Evolutionary conservation across 2,329 filamentous ascomycete genomes (phyloP), one percentile per base, ranked within the genome.

Genomic region (Monosporascus ibericus): DNA sequence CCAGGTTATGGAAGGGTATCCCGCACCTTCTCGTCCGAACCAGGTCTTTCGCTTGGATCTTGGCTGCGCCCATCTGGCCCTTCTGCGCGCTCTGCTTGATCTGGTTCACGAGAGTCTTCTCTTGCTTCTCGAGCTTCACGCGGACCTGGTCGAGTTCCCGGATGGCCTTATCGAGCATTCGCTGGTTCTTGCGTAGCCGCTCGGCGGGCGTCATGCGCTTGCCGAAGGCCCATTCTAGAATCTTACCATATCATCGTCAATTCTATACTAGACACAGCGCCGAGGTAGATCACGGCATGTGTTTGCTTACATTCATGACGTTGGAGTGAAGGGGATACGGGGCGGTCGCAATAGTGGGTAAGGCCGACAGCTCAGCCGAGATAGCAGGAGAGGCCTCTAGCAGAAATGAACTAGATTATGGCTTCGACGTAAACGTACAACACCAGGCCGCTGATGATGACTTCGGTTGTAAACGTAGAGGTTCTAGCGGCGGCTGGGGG

Each of bases 11-110:
- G 30, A 34, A 34, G 5, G 9, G 9, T 14, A 34, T 34, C 9
- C 30, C 68, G 52, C 69, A 89, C 84, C 87, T 82, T 72, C 94
- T 82, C 56, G 94, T 97, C 60, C 94, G 82, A 42, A 99, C 94
- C 49, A 99, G 73, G 70, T 99, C 94, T 72, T 97, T 97, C 44
- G 94, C 94, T 71, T 99, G 94, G 68, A 99, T 96, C 76, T 96
- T 95, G 72, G 92, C 90, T 15, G 94, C 92, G n/a, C 92, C 92
- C 82, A 97, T 94, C 75, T 99, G 92, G 5, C 91, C 91, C 77
- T 94, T 95, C 75, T 99, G 96, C 51, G 94, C 94, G 65, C 89
- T 96, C 76, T 95, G 95, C 78, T 96, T 97, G 75, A 99, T 99
- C 68, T 97, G 92, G 58, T 86, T 81, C 50, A 96, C 87, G 50